These are phyloP conservation scores for Withania somnifera DNA, from an alignment of 305 asterid genomes.

Conservation along the genomic window DNA sequence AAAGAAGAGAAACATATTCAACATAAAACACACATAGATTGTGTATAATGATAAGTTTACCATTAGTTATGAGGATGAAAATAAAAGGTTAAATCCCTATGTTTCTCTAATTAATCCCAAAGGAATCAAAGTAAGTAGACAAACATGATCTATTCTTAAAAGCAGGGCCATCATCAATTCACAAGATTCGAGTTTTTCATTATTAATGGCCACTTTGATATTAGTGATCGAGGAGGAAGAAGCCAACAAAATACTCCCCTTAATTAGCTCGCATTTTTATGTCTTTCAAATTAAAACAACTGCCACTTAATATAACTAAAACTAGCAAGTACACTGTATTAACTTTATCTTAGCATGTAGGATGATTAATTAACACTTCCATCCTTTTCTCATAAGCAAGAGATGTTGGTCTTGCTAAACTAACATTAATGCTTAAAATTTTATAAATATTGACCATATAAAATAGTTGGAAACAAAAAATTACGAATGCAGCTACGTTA, in stretches of 20 bases:
- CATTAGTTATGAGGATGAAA: neutral
- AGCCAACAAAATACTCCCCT: neutral
- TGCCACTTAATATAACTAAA: neutral
- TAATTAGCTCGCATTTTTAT: neutral
- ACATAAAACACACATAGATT: no score
- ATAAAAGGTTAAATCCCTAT: conserved; percentile 3
- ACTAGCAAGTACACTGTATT: neutral
- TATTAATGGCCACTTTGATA: neutral
- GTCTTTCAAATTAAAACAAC: neutral
- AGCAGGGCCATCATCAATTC: neutral
- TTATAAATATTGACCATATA: neutral
- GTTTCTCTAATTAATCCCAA: conserved; percentile 4
- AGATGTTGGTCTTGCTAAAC: neutral
- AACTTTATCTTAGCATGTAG: neutral
- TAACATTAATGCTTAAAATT: neutral
- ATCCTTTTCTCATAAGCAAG: neutral
- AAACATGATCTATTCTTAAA: neutral
- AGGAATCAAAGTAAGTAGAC: neutral
- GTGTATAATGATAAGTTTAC: no score
- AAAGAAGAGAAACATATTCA: no score
- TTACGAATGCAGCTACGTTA: no score
- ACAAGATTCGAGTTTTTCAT: conserved; percentile 1
- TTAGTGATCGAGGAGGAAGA: conserved; percentile 10
- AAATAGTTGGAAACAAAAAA: no score
- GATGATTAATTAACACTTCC: neutral